A percentile compares a stretch with the other conserved stretches of the same genome.
Conservation (phyloP, 192 early-diverging fungal species). For the Umbelopsis sp. region DNA sequence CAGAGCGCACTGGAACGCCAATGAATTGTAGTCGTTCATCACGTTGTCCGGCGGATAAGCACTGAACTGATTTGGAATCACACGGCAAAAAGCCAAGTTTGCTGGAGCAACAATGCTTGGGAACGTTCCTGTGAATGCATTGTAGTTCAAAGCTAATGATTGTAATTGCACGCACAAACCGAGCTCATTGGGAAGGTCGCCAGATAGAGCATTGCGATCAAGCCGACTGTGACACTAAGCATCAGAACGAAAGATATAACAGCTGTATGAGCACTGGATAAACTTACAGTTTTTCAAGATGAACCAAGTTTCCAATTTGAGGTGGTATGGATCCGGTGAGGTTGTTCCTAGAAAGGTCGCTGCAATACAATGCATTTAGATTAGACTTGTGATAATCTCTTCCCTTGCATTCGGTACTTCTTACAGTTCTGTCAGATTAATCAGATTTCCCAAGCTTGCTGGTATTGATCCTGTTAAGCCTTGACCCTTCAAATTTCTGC, state of each 20-base stretch:
- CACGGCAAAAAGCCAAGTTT: constrained; percentile 24
- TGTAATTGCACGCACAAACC: constrained; percentile 21
- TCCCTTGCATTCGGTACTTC: neutral
- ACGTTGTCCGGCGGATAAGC: constrained; percentile 23
- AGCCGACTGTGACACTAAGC: constrained; percentile 21
- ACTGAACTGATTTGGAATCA: constrained; percentile 35
- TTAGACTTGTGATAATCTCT: neutral
- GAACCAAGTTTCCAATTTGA: constrained; percentile 27
- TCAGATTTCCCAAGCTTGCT: neutral
- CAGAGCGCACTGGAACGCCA: constrained; percentile 38
- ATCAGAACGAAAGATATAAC: neutral
- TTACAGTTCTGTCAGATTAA: constrained; percentile 32
- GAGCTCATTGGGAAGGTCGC: constrained; percentile 28
- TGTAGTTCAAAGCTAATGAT: constrained; percentile 29
- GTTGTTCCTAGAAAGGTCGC: constrained; percentile 39
- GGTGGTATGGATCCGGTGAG: constrained; percentile 29
- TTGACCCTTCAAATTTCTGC: constrained; percentile 24
- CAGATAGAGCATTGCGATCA: constrained; percentile 28
- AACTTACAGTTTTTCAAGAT: constrained; percentile 35
- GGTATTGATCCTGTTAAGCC: constrained; percentile 21
- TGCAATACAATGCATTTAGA: neutral
- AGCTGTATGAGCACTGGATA: neutral
- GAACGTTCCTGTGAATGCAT: constrained; percentile 32
- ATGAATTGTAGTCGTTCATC: constrained; percentile 19
- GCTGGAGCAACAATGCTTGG: constrained; percentile 31